Conservation (phyloP, 164 flowering plant genomes). For the Liriodendron chinense region DNA sequence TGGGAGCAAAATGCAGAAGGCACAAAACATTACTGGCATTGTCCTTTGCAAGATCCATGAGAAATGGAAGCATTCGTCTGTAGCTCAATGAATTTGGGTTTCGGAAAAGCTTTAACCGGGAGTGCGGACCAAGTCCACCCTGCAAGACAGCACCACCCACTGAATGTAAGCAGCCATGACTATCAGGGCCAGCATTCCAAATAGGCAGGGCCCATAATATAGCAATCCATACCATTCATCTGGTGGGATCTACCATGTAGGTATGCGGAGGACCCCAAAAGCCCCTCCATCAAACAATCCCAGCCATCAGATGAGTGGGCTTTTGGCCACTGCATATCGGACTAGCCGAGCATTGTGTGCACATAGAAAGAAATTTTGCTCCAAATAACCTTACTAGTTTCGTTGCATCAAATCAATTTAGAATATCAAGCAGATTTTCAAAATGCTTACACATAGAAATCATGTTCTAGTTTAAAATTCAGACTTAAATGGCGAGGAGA, state of each 20-base stretch:
- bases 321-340: not conserved
- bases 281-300: not conserved
- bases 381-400: not conserved
- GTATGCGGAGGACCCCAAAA: not conserved
- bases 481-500: not conserved
- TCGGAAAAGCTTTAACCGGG: conserved; percentile 36
- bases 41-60: conserved; percentile 40
- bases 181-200: too few relatives aligned
- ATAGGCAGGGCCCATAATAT: too few relatives aligned
- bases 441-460: not conserved
- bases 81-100: conserved; percentile 44
- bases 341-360: not conserved
- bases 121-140: conserved; percentile 5
- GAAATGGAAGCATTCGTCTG: conserved; percentile 61
- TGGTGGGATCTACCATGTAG: not conserved
- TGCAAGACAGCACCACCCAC: not conserved
- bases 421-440: not conserved
- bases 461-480: not conserved
- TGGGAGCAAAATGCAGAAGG: not conserved
- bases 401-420: too few relatives aligned
- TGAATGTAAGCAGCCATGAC: not conserved
- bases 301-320: not conserved
- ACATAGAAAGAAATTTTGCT: not conserved
- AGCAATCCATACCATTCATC: too few relatives aligned
- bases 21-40: conserved; percentile 28